Conservation (phyloP, 2,329 filamentous ascomycete genomes). For the Aspergillus ustus region DNA sequence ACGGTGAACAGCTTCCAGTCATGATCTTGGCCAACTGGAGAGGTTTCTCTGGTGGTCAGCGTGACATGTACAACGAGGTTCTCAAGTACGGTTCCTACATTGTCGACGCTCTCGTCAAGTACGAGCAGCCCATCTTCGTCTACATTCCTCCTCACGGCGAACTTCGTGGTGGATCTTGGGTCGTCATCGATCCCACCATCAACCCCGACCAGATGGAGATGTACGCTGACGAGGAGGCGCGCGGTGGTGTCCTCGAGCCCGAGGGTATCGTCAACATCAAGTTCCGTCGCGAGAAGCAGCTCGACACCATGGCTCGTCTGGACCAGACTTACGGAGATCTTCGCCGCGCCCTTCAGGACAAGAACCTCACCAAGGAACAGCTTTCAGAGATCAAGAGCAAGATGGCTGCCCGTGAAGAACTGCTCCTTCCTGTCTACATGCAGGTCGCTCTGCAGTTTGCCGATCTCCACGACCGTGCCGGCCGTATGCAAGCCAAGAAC, state of each 20-base stretch:
- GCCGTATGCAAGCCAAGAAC: constrained; percentile 98
- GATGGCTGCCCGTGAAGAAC: constrained; percentile 83
- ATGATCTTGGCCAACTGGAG: constrained; percentile 99
- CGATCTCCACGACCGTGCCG: constrained; percentile 93
- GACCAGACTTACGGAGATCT: constrained; percentile 83
- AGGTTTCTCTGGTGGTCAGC: constrained; percentile 99
- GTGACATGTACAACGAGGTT: constrained; percentile 99
- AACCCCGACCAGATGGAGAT: constrained; percentile 98
- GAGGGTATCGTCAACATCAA: constrained; percentile 99
- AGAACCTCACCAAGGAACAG: constrained; percentile 72
- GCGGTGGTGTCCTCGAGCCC: constrained; percentile 95
- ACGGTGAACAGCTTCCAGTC: constrained; percentile 94
- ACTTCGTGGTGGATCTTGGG: constrained; percentile 98
- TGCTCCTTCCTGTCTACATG: constrained; percentile 87
- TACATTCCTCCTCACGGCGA: constrained; percentile 98
- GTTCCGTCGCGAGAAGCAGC: constrained; percentile 95
- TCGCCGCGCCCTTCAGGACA: constrained; percentile 75
- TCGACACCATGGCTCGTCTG: constrained; percentile 94
- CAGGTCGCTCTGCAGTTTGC: constrained; percentile 98
- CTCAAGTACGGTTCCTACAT: constrained; percentile 99
- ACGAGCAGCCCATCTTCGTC: constrained; percentile 97
- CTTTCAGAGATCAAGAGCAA: constrained; percentile 78
- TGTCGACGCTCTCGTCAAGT: constrained; percentile 96
- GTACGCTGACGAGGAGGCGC: constrained; percentile 95
- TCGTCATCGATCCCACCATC: constrained; percentile 98